Base-by-base conservation (phyloP, 2,329 filamentous ascomycete species). In the Fusarium hostae region DNA sequence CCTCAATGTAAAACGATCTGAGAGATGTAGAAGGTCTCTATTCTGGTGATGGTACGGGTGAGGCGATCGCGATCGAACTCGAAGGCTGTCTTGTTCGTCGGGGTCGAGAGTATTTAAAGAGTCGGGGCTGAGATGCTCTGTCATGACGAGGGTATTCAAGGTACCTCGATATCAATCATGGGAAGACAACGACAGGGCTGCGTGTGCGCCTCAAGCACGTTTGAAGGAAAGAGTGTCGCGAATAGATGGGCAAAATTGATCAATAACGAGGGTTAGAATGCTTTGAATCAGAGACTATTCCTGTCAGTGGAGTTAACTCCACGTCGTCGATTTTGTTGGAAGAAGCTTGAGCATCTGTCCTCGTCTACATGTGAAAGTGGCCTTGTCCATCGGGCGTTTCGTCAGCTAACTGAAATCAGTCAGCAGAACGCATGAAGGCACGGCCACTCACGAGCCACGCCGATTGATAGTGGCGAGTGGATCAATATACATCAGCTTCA, bases 31-130 rank as follows among this genome's bases (percentile, higher is more conserved):
- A 16, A 90, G 82, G 75, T 90, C 88, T 71, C 81, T 84, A 66
- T 83, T 85, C 63, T 87, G 88, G 75, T 86, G 88, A 76, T 89
- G 88, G 75, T 92, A 92, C 3, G 91, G 91, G 78, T 92, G 89
- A 50, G 91, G 90, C 45, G 90, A 90, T 74, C 91, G 88, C 59
- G 86, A 87, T 68, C 87, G 84, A 50, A 83, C 79, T 76, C 86
- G 84, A 75, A 89, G 75, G 55, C 70, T 75, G 52, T 82, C 80
- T 51, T 80, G 78, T 63, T 83, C 80, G 39, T 81, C 78, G 61
- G 75, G 73, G 28, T 81, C 78, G 72, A 79, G 75, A 74, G 76
- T 68, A 70, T 73, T 71, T 54, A 78, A 70, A 71, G 78, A 74
- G 73, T 80, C 78, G 63, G 80, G 80, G 70, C 78, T 78, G 70